These are phyloP conservation scores for Trichoderma asperelloides DNA, from an alignment of 495 filamentous ascomycete species.

Conservation along the genomic window DNA sequence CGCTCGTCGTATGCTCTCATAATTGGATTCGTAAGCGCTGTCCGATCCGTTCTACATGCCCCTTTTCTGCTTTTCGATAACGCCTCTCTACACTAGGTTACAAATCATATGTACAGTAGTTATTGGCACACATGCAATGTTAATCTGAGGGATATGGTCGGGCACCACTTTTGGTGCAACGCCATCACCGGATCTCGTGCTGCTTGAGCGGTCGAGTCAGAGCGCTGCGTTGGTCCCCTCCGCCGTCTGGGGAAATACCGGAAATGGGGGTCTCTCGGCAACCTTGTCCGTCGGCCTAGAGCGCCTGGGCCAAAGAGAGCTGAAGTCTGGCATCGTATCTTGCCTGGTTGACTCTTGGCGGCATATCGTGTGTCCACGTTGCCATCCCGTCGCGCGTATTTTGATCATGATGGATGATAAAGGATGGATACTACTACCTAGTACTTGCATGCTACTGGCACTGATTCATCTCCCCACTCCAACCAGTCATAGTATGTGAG, in stretches of 20 bases:
- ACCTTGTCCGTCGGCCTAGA: not conserved
- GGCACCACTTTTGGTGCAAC: constrained; percentile 2
- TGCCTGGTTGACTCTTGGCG: not conserved
- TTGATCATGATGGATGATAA: not conserved
- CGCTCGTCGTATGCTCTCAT: too few relatives aligned
- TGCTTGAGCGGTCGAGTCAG: not conserved
- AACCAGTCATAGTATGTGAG: too few relatives aligned
- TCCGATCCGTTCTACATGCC: not conserved
- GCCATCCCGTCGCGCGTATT: not conserved
- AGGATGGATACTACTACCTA: too few relatives aligned
- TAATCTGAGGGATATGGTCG: not conserved
- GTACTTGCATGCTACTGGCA: too few relatives aligned
- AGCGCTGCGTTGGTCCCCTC: not conserved
- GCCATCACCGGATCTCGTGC: not conserved
- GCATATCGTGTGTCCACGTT: not conserved
- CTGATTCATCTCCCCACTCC: too few relatives aligned
- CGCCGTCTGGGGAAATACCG: not conserved
- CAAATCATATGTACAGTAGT: too few relatives aligned
- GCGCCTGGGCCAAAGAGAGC: not conserved
- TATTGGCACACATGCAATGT: not conserved
- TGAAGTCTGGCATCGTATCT: not conserved
- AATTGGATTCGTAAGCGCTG: not conserved
- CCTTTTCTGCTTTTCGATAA: not conserved
- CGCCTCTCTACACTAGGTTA: too few relatives aligned
- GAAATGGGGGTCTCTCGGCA: not conserved